Conservation (phyloP, 805 yeast species). For the Suhomyces kilbournensis region DNA sequence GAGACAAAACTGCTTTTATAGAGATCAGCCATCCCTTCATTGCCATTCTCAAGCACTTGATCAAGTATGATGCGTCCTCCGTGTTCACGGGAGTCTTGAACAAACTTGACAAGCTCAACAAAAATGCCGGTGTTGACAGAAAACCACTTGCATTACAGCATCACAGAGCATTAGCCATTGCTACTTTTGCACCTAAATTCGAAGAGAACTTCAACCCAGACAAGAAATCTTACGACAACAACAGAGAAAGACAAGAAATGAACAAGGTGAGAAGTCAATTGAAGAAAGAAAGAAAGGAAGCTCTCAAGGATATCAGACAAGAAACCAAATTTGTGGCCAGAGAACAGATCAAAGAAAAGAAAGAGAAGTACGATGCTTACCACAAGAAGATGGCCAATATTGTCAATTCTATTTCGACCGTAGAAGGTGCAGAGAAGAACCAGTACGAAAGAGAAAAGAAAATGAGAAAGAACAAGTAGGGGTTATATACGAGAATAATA, state of each 20-base stretch:
- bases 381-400: constrained; percentile 88
- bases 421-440: constrained; percentile 93
- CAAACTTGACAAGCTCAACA: constrained; percentile 48
- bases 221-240: constrained; percentile 84
- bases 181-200: constrained; percentile 83
- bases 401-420: constrained; percentile 82
- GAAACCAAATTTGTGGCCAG: constrained; percentile 86
- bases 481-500: not conserved
- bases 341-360: constrained; percentile 77
- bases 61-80: constrained; percentile 28
- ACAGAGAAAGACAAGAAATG: constrained; percentile 76
- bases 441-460: constrained; percentile 84
- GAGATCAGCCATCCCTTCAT: constrained; percentile 56
- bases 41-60: constrained; percentile 38
- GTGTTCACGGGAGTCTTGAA: constrained; percentile 36
- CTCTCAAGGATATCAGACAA: constrained; percentile 85
- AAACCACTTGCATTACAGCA: constrained; percentile 76
- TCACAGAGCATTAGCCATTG: constrained; percentile 81
- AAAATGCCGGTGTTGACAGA: constrained; percentile 24
- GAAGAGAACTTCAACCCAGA: constrained; percentile 97
- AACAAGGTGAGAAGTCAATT: constrained; percentile 78
- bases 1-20: constrained; percentile 56
- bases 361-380: constrained; percentile 69
- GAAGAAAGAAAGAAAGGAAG: constrained; percentile 88
- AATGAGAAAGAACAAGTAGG: constrained; percentile 41